A percentile compares a stretch with the other conserved stretches of the same genome.
phyloP scores from a whole-genome alignment of 352 stramenopile genomes.

The Phytopythium ostracodes region DNA sequence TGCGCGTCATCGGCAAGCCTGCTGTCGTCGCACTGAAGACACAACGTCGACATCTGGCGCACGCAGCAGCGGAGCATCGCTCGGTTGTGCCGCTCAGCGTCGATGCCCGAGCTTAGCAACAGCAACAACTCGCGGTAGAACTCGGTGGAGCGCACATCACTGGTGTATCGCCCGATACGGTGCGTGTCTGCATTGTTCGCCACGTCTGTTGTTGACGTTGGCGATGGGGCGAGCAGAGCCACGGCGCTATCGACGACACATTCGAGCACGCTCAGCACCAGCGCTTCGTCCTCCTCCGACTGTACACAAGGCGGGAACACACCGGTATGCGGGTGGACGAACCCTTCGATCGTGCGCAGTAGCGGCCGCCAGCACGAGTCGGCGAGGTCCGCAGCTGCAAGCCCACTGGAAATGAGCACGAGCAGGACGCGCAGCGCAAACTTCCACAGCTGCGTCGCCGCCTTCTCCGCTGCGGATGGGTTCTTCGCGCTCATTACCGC shows the following conservation, averaged over 20 bases:
- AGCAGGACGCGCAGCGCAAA: constrained; percentile 67
- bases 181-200: constrained; percentile 23
- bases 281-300: constrained; percentile 68
- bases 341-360: constrained; percentile 56
- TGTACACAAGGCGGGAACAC: constrained; percentile 53
- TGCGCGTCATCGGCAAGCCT: constrained; percentile 41
- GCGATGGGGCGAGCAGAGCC: constrained; percentile 22
- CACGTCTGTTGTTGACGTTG: neutral
- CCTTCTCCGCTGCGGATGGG: constrained; percentile 55
- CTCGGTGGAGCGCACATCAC: constrained; percentile 12
- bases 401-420: constrained; percentile 65
- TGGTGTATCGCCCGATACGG: constrained; percentile 3
- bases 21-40: constrained; percentile 53
- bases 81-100: constrained; percentile 53
- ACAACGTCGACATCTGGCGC: constrained; percentile 69
- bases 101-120: constrained; percentile 57
- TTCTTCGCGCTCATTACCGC: constrained; percentile 25
- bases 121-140: constrained; percentile 55
- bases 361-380: constrained; percentile 50
- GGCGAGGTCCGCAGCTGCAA: constrained; percentile 46
- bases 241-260: constrained; percentile 73
- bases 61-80: constrained; percentile 67
- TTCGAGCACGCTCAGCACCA: constrained; percentile 74
- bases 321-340: constrained; percentile 53
- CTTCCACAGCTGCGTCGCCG: constrained; percentile 69